These are phyloP conservation scores for Brassica napus DNA, from an alignment of 345 rosid species.

Conservation along the genomic window Da-Ae NC_063446.1:14155001-14155500, in stretches of 20 bases:
- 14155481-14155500: constrained; percentile 35
- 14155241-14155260: constrained; percentile 51
- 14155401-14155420: constrained; percentile 16
- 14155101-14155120: constrained; percentile 80
- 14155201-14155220: constrained; percentile 71
- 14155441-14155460: too few species aligned
- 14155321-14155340: constrained; percentile 18
- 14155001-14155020: constrained; percentile 80
- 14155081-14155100: not conserved
- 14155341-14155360: constrained; percentile 4
- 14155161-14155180: constrained; percentile 61
- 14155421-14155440: constrained; percentile 11
- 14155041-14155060: not conserved
- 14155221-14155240: constrained; percentile 74
- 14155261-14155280: constrained; percentile 29
- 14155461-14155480: not conserved
- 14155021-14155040: constrained; percentile 66
- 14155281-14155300: constrained; percentile 42
- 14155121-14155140: constrained; percentile 83
- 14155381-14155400: not conserved
- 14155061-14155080: not conserved
- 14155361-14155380: constrained; percentile 27
- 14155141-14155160: constrained; percentile 87
- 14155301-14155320: constrained; percentile 27
- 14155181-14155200: constrained; percentile 64